Percentiles rank a stretch among this genome's conserved stretches.
These are phyloP conservation scores for Aspergillus kassunensis DNA, from an alignment of 495 filamentous ascomycete genomes.

Conservation along the genomic window DNA sequence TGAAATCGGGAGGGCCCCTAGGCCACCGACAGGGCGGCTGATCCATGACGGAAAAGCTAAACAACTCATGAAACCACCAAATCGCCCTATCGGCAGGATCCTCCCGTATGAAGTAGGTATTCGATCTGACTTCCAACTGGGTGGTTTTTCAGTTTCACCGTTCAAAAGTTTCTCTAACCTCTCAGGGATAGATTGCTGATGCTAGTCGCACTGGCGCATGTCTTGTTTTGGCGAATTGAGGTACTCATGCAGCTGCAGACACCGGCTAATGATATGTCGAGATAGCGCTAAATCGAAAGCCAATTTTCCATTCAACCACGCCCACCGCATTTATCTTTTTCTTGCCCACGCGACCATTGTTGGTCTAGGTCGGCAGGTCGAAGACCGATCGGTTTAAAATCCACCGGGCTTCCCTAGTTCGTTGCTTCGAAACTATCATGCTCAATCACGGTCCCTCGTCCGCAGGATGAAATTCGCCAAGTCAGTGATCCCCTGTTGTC, in stretches of 20 bases:
- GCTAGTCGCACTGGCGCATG: neutral
- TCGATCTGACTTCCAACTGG: neutral
- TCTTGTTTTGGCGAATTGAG: neutral
- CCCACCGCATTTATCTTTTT: neutral
- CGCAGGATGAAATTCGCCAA: conserved; percentile 62
- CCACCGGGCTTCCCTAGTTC: conserved; percentile 7
- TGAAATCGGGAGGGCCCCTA: too few species aligned
- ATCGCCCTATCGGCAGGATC: conserved; percentile 2
- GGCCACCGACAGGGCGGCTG: too few species aligned
- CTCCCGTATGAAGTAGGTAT: neutral
- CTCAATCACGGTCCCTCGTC: conserved; percentile 17
- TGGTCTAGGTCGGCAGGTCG: neutral
- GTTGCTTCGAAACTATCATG: conserved; percentile 15
- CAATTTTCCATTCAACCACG: conserved; percentile 8
- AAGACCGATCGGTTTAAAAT: conserved; percentile 3
- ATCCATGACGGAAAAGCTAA: neutral
- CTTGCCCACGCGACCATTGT: neutral
- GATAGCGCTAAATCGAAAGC: conserved; percentile 8
- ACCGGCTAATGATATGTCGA: conserved; percentile 1
- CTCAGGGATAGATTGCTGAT: neutral
- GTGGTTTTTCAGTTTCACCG: neutral
- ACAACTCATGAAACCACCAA: neutral
- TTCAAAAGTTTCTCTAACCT: neutral
- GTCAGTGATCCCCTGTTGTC: conserved; percentile 30
- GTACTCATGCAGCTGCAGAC: neutral